Evolutionary conservation across 73 alveolate genomes (phyloP).

Genomic region (Paramecium octaurelia): DNA sequence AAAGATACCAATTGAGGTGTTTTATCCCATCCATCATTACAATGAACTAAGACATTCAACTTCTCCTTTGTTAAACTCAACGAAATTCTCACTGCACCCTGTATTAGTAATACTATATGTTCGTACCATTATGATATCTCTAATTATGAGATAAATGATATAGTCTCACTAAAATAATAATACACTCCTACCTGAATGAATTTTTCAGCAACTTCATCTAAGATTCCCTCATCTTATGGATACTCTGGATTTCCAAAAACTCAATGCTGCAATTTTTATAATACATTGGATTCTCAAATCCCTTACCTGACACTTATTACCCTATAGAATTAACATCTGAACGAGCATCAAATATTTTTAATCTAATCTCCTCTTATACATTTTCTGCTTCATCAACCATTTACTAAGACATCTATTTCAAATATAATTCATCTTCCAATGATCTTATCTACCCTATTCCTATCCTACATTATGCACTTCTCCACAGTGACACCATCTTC

Average conservation of each 20-base stretch:
- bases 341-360: conserved; percentile 83
- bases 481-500: conserved; percentile 47
- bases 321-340: conserved; percentile 90
- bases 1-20: conserved; percentile 91
- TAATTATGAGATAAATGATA: conserved; percentile 33
- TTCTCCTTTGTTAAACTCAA: conserved; percentile 35
- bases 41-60: conserved; percentile 86
- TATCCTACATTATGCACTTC: conserved; percentile 54
- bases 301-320: conserved; percentile 91
- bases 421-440: conserved; percentile 43
- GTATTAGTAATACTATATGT: conserved; percentile 42
- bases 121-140: conserved; percentile 60
- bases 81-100: conserved; percentile 56
- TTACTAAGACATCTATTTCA: neutral
- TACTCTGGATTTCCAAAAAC: conserved; percentile 90
- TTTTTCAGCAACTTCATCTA: conserved; percentile 48
- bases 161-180: neutral
- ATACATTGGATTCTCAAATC: conserved; percentile 83
- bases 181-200: neutral
- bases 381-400: neutral
- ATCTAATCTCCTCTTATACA: neutral
- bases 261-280: conserved; percentile 81
- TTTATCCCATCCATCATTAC: conserved; percentile 99
- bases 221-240: conserved; percentile 93
- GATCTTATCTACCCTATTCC: conserved; percentile 60